Percentiles rank a stretch among this genome's conserved stretches.
phyloP scores from a whole-genome alignment of 305 asterid genomes.

The Salvia sclarea region DNA sequence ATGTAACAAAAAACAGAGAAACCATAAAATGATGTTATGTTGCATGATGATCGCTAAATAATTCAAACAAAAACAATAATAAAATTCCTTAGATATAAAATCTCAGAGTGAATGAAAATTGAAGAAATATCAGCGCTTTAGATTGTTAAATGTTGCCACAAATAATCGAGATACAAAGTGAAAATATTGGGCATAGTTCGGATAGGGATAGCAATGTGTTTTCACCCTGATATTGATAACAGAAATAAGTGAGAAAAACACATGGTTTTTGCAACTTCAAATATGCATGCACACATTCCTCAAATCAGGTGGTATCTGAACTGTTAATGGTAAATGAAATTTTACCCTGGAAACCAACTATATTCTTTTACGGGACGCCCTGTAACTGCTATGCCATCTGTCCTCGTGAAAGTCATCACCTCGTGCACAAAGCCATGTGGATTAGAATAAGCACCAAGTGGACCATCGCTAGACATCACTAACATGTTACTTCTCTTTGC shows the following conservation, averaged over 20 bases:
- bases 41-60: no score
- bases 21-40: no score
- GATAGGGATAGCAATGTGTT: neutral
- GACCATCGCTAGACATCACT: slow-evolving; percentile 96
- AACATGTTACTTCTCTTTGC: slow-evolving; percentile 91
- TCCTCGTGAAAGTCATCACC: slow-evolving; percentile 74
- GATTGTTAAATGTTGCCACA: neutral
- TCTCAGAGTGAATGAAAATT: neutral
- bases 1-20: no score
- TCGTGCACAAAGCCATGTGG: slow-evolving; percentile 87
- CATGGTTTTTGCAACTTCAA: slow-evolving; percentile 14
- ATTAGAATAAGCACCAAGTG: slow-evolving; percentile 91
- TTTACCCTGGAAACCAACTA: slow-evolving; percentile 99
- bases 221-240: neutral
- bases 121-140: neutral
- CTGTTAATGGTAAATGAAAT: slow-evolving; percentile 25
- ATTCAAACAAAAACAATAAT: neutral
- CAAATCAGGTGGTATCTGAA: slow-evolving; percentile 9
- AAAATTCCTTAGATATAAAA: neutral
- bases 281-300: slow-evolving; percentile 15
- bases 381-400: slow-evolving; percentile 63
- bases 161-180: neutral
- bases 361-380: slow-evolving; percentile 73
- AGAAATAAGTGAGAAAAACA: neutral
- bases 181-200: neutral